Conservation (phyloP, 2,329 filamentous ascomycete species). For the Davidsoniella virescens region DNA sequence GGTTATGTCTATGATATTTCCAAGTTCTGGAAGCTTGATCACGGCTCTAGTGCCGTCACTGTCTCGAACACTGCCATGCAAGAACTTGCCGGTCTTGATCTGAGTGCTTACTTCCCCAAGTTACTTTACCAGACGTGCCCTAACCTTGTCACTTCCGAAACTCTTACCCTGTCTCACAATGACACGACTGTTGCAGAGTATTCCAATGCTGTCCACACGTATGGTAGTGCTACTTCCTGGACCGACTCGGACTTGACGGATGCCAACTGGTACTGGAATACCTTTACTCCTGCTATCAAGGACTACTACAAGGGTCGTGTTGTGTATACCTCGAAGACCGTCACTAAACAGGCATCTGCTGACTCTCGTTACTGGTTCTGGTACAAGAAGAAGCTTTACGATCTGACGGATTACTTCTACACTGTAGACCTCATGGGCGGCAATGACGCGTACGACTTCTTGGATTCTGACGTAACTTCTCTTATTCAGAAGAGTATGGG, state of each 20-base stretch:
- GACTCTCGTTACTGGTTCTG: constrained; percentile 64
- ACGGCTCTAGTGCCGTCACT: constrained; percentile 56
- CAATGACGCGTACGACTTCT: constrained; percentile 46
- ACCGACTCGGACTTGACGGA: constrained; percentile 40
- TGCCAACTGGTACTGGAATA: constrained; percentile 59
- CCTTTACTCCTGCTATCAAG: constrained; percentile 63
- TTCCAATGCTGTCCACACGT: constrained; percentile 47
- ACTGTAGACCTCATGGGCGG: constrained; percentile 47
- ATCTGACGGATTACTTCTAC: constrained; percentile 82
- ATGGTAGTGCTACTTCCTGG: constrained; percentile 44
- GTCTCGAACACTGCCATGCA: constrained; percentile 52
- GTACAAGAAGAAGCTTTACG: constrained; percentile 62
- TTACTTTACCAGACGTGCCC: constrained; percentile 62
- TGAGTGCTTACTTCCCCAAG: constrained; percentile 74
- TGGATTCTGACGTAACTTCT: constrained; percentile 50
- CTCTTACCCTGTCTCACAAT: constrained; percentile 45
- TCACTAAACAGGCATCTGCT: constrained; percentile 50
- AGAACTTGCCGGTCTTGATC: constrained; percentile 57
- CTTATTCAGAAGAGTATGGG: constrained; percentile 63
- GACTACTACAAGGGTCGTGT: constrained; percentile 78
- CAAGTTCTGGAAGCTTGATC: constrained; percentile 71
- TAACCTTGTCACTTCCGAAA: constrained; percentile 47
- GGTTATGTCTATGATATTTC: constrained; percentile 85
- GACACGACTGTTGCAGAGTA: constrained; percentile 34
- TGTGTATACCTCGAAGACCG: constrained; percentile 46